These are phyloP conservation scores for Apophysomyces sp. DNA, from an alignment of 371 early-diverging fungal species.

Conservation along the genomic window DNA sequence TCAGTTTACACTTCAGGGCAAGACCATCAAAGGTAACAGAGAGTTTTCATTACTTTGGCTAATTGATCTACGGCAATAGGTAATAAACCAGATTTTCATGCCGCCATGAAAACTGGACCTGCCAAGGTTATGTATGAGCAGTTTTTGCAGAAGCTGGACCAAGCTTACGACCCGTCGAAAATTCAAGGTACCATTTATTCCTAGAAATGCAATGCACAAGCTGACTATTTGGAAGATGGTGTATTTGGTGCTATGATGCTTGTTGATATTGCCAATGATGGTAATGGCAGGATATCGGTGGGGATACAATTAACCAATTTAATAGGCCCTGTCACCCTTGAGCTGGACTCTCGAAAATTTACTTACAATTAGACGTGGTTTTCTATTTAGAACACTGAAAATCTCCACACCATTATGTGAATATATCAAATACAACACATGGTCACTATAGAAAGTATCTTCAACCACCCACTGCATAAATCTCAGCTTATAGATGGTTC, in stretches of 20 bases:
- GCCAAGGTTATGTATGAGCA: conserved; percentile 71
- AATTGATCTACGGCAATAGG: conserved; percentile 25
- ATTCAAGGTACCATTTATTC: conserved; percentile 59
- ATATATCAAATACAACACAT: too few relatives aligned
- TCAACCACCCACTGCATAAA: too few relatives aligned
- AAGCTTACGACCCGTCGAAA: conserved; percentile 58
- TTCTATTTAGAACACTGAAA: too few relatives aligned
- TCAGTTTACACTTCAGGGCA: conserved; percentile 84
- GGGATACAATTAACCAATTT: conserved; percentile 16
- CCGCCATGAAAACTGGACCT: conserved; percentile 72
- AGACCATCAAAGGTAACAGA: conserved; percentile 62
- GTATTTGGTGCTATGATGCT: conserved; percentile 87
- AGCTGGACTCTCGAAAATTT: conserved; percentile 73
- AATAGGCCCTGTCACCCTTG: conserved; percentile 75
- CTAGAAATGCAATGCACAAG: background rate
- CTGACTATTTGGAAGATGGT: conserved; percentile 54
- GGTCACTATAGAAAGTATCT: too few relatives aligned
- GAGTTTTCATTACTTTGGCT: background rate
- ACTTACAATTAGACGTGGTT: conserved; percentile 19
- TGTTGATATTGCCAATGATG: conserved; percentile 83
- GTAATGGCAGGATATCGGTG: conserved; percentile 16
- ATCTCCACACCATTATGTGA: too few relatives aligned
- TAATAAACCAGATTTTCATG: conserved; percentile 89
- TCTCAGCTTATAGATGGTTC: too few relatives aligned
- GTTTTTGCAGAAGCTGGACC: conserved; percentile 70